These are phyloP conservation scores for Pinus albicaulis DNA, from an alignment of 75 land plant genomes.

Conservation along the genomic window DNA sequence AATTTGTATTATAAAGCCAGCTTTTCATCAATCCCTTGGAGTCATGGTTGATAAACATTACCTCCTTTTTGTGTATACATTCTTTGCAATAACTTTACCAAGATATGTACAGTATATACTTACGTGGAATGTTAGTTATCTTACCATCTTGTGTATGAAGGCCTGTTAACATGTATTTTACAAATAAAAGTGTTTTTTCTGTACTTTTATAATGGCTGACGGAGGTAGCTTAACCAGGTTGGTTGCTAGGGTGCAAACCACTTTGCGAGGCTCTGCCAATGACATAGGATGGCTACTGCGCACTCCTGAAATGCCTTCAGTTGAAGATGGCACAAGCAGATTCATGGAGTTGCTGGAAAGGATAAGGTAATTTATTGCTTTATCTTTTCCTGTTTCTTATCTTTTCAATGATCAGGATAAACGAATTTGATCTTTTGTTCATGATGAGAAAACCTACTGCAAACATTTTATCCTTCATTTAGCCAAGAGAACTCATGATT, in stretches of 20 bases:
- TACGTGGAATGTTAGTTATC: neutral
- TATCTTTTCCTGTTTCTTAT: neutral
- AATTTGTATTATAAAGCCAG: neutral
- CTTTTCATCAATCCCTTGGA: neutral
- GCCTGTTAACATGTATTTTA: neutral
- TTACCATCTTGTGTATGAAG: neutral
- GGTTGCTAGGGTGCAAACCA: constrained; percentile 66
- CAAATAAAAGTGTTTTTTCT: neutral
- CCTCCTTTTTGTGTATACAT: neutral
- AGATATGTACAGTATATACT: neutral
- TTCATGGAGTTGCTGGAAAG: constrained; percentile 64
- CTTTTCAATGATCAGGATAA: neutral
- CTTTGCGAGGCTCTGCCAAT: constrained; percentile 90
- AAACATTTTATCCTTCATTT: neutral
- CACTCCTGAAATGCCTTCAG: constrained; percentile 65
- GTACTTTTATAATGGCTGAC: neutral
- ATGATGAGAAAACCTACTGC: neutral
- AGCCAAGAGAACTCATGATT: constrained; percentile 5
- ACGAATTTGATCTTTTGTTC: neutral
- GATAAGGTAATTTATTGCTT: constrained; percentile 45
- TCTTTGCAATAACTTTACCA: neutral
- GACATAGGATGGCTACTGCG: constrained; percentile 95
- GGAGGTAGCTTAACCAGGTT: constrained; percentile 45
- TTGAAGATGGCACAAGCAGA: constrained; percentile 85
- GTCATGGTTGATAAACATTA: neutral